phyloP scores from a whole-genome alignment of 805 yeast species.

The Metschnikowia lochheadii region DNA sequence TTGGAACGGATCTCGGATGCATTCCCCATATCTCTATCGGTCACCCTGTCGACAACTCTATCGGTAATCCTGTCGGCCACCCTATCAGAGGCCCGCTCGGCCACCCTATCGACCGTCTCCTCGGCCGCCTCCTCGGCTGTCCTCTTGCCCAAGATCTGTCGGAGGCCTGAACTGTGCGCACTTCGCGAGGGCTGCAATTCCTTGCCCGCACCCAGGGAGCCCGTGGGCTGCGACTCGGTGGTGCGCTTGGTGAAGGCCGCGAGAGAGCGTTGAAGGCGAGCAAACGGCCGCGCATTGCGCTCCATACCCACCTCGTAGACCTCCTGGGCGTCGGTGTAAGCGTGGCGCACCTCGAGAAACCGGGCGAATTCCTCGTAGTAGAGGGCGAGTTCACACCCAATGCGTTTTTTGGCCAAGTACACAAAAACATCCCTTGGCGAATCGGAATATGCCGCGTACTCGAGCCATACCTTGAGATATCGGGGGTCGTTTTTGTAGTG shows the following conservation, averaged over 20 bases:
- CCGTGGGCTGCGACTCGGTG: background rate
- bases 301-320: slow-evolving; percentile 58
- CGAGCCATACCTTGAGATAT: slow-evolving; percentile 76
- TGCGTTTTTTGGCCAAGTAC: slow-evolving; percentile 64
- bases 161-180: background rate
- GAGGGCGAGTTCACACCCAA: slow-evolving; percentile 63
- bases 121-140: background rate
- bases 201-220: background rate
- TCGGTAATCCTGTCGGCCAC: background rate
- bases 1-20: background rate
- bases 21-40: background rate
- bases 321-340: slow-evolving; percentile 51
- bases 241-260: slow-evolving; percentile 36
- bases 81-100: background rate
- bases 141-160: slow-evolving; percentile 2
- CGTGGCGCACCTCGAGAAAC: slow-evolving; percentile 49
- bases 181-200: background rate
- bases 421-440: slow-evolving; percentile 67
- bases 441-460: slow-evolving; percentile 64
- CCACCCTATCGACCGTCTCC: background rate
- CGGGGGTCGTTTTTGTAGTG: slow-evolving; percentile 81
- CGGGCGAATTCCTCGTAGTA: slow-evolving; percentile 80
- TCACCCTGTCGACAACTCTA: background rate
- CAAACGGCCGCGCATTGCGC: slow-evolving; percentile 60
- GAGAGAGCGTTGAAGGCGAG: slow-evolving; percentile 31